Conservation (phyloP, 352 stramenopile genomes). For the Thraustochytrium sp. region DNA sequence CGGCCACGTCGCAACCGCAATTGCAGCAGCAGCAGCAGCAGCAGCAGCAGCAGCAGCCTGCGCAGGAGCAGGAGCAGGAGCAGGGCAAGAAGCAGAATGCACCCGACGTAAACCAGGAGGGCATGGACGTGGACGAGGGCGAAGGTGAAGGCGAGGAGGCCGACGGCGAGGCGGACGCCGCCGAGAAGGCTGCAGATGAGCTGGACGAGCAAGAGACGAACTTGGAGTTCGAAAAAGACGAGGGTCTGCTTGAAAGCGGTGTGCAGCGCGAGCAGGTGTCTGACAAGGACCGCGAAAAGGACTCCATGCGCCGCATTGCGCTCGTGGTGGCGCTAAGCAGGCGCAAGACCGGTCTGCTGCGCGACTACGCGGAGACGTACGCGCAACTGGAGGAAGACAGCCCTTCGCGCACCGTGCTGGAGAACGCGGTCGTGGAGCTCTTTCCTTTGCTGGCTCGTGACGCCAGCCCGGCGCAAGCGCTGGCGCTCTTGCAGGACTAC, state of each 20-base stretch:
- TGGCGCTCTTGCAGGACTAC: constrained; percentile 24
- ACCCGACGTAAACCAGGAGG: too few relatives aligned
- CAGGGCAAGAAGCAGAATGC: too few relatives aligned
- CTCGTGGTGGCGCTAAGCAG: background rate
- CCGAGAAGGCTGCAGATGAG: background rate
- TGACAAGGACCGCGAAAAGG: background rate
- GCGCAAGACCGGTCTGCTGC: background rate
- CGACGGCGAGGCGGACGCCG: background rate
- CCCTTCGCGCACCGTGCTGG: background rate
- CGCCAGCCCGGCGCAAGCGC: background rate
- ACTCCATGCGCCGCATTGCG: background rate
- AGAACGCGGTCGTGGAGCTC: background rate
- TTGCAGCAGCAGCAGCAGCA: too few relatives aligned
- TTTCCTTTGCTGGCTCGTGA: background rate
- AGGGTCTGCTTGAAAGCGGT: background rate
- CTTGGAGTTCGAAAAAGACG: background rate
- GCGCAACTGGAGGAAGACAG: background rate
- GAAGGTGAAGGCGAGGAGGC: background rate
- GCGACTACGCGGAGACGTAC: background rate
- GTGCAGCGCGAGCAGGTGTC: background rate
- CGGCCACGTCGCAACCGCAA: background rate
- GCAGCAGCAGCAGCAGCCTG: too few relatives aligned
- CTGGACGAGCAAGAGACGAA: background rate
- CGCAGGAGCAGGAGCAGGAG: too few relatives aligned
- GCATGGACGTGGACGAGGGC: background rate